A percentile compares a stretch with the other conserved stretches of the same genome.
phyloP scores from a whole-genome alignment of 1,284 basidiomycete genomes.

The Inonotus hispidus region DNA sequence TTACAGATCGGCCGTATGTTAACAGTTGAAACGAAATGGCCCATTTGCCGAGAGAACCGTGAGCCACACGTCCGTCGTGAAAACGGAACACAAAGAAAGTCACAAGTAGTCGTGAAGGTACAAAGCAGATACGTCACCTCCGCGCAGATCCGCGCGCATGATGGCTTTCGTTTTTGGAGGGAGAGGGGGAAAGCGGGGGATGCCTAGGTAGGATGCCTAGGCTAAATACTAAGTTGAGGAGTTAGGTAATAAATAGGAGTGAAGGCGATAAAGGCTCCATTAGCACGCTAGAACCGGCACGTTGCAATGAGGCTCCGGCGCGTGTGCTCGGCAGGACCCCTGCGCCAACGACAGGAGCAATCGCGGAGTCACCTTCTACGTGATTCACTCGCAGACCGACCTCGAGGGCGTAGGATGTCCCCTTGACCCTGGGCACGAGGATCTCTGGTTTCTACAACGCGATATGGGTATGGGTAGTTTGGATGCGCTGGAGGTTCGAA shows the following conservation, averaged over 20 bases:
- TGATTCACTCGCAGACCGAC: conserved; percentile 14
- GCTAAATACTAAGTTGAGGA: neutral
- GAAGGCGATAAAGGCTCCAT: neutral
- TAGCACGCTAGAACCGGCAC: conserved; percentile 4
- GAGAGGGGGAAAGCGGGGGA: neutral
- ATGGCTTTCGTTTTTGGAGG: neutral
- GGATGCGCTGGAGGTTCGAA: conserved; percentile 14
- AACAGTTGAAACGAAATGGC: neutral
- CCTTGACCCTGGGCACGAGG: conserved; percentile 15
- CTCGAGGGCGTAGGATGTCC: conserved; percentile 9
- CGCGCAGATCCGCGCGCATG: neutral
- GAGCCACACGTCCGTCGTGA: neutral
- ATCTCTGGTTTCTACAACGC: neutral
- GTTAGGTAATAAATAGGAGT: conserved; percentile 5
- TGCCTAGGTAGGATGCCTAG: too few species aligned
- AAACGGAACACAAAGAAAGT: neutral
- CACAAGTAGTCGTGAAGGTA: neutral
- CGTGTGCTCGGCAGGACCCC: neutral
- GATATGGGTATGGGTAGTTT: neutral
- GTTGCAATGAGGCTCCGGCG: conserved; percentile 2
- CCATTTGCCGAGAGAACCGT: too few species aligned
- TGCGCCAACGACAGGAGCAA: neutral
- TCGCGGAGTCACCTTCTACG: conserved; percentile 12
- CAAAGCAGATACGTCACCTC: neutral
- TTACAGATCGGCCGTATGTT: neutral